Evolutionary conservation across 768 basidiomycete species (phyloP), one percentile per base, ranked within the genome.

Genomic region (Leccinum arenicola): DNA sequence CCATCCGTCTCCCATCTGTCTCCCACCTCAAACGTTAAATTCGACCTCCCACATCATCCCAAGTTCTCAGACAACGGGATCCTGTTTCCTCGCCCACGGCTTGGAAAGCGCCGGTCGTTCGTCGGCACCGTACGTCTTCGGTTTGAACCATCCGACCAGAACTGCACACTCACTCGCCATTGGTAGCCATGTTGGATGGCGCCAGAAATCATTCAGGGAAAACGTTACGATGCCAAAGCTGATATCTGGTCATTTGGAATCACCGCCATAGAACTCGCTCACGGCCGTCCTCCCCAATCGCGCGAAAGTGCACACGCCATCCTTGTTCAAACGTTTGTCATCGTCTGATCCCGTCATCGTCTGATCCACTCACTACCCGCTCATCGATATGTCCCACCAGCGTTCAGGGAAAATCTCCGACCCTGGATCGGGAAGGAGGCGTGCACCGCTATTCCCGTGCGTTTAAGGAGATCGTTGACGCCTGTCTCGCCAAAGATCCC

Each of bases 171-270:
- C 49, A 57, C 19, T 23, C 17, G 19, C 29, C 31, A 51, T 52
- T 40, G 51, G 36, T 58, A 87, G 85, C 95, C 95, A 1, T 93
- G 91, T 70, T 97, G 93, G 93, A 98, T 97, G 95, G 93, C 95
- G 0, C 95, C 95, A 2, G 95, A 98, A 66, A 82, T 97, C 23
- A 91, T 98, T 50, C 82, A 89, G 64, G 90, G 93, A 52, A 83
- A 82, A 64, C 83, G 84, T 56, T 96, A 95, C 70, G 93, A 95
- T 69, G 82, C 86, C 12, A 83, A 87, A 62, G 93, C 93, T 19
- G 95, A 98, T 69, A 95, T 98, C 58, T 98, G 95, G 94, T 94
- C 91, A 58, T 91, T 97, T 70, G 95, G 93, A 12, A 95, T 98
- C 59, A 96, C 94, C n/a, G 89, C 94, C 15, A 76, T 97, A 50